Evolutionary conservation across 208 protist genomes (phyloP), one percentile per base, ranked within the genome.

Genomic region (Wallacemonas rigidus): DNA sequence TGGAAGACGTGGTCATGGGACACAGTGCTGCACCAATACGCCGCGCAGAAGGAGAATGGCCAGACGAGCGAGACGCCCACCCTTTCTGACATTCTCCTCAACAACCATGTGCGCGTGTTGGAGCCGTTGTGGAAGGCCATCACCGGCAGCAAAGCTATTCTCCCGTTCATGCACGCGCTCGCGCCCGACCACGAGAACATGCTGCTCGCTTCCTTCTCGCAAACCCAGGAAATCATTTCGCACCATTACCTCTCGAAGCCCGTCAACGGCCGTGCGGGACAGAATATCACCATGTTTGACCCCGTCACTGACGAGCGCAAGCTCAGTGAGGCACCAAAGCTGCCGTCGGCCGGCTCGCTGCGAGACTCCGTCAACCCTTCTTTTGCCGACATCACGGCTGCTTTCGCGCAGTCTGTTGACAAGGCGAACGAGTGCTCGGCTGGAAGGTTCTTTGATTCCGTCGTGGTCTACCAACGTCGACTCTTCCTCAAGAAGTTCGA

Each of bases 1-100:
- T 96, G 87, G 89, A 96, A 96, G 81, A 90, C 84, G 36, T 96
- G 91, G 89, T 90, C 85, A 39, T 96, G 91, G 87, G 87, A 89
- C 71, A 94, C 88, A 26, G 83, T 96, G 39, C 75, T 96, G 50
- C 79, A 80, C 38, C 81, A 91, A 67, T 90, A 89, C 64, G 58
- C 60, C 44, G 57, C 60, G 17, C 84, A 83, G 58, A 50, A 51
- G 11, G 45, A 67, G 38, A 68, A 53, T 38, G 15, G n/a, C 3
- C 45, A 67, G 17, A 56, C 44, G n/a, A 35, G 15, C n/a, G 67
- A 43, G 41, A 53, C 67, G 14, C 85, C 84, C 36, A 83, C 86
- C 17, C 78, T 95, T 15, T 86, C 86, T 45, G 85, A 89, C 71
- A 85, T 95, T 54, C 68, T 95, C 15, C 79, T 95, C 39, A 92